Evolutionary conservation across 2,329 filamentous ascomycete species (phyloP).

Genomic region (Didymella keratinophila): DNA sequence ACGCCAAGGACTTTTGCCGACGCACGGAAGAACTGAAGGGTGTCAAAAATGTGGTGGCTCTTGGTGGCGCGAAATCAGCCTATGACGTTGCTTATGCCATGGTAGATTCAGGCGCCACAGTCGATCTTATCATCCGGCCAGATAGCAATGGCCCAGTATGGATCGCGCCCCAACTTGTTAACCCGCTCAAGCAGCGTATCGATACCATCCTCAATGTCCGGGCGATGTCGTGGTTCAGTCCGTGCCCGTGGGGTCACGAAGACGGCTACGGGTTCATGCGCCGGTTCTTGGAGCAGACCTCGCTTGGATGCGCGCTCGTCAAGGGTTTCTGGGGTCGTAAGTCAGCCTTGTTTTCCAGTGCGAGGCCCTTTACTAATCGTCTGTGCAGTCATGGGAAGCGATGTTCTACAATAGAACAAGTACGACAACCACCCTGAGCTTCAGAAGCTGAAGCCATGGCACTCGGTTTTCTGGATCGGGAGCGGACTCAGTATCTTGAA

Average conservation of each 20-base stretch:
- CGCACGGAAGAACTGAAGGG: constrained; percentile 50
- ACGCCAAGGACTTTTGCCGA: constrained; percentile 57
- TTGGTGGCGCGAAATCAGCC: constrained; percentile 69
- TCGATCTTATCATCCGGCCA: constrained; percentile 65
- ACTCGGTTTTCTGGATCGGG: constrained; percentile 61
- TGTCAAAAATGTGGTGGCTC: constrained; percentile 55
- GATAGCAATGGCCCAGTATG: constrained; percentile 66
- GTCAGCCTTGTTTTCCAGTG: neutral
- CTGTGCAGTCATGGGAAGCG: constrained; percentile 57
- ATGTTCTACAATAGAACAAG: constrained; percentile 58
- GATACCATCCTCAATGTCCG: constrained; percentile 52
- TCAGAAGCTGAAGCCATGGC: constrained; percentile 54
- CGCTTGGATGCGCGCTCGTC: constrained; percentile 4
- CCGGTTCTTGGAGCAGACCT: constrained; percentile 10
- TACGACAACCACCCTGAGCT: constrained; percentile 55
- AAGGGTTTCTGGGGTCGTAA: constrained; percentile 15
- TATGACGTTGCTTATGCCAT: constrained; percentile 70
- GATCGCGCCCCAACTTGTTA: constrained; percentile 68
- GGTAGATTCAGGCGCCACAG: constrained; percentile 63
- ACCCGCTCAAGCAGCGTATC: constrained; percentile 71
- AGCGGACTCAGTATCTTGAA: constrained; percentile 67
- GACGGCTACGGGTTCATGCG: constrained; percentile 10
- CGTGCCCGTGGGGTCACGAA: constrained; percentile 37
- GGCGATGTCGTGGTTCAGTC: constrained; percentile 15
- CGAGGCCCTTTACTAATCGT: neutral